Conservation (phyloP, 257 asterid species). For the Mitragyna speciosa region DNA sequence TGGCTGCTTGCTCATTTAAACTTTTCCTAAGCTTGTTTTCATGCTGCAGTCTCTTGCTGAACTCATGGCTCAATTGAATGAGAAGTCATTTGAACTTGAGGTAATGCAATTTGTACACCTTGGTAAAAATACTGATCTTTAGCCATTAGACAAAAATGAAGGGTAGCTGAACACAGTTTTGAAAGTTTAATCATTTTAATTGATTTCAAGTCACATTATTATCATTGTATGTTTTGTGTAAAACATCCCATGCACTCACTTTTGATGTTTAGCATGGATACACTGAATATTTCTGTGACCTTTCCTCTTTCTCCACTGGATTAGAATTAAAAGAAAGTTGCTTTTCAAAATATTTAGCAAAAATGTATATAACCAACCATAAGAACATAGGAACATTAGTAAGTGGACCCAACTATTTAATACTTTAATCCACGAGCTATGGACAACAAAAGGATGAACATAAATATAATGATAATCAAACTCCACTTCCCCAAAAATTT, state of each 20-base stretch:
- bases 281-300: not conserved
- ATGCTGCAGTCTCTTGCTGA: slow-evolving; percentile 67
- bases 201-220: not conserved
- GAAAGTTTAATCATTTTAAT: slow-evolving; percentile 1
- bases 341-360: not conserved
- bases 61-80: slow-evolving; percentile 75
- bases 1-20: slow-evolving; percentile 4
- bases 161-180: not conserved
- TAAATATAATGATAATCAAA: not conserved
- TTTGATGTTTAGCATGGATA: not conserved
- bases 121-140: not conserved
- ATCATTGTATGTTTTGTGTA: not conserved
- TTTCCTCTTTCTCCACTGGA: not conserved
- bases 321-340: not conserved
- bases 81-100: slow-evolving; percentile 98
- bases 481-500: not conserved
- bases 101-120: slow-evolving; percentile 42
- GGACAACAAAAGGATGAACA: not conserved
- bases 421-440: not conserved
- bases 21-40: slow-evolving; percentile 23
- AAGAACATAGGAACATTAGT: too few species aligned
- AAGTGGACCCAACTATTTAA: not conserved
- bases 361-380: not conserved
- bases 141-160: not conserved
- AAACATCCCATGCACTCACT: not conserved